phyloP scores from a whole-genome alignment of 2,329 filamentous ascomycete species.

The Sclerotinia spermophila region DNA sequence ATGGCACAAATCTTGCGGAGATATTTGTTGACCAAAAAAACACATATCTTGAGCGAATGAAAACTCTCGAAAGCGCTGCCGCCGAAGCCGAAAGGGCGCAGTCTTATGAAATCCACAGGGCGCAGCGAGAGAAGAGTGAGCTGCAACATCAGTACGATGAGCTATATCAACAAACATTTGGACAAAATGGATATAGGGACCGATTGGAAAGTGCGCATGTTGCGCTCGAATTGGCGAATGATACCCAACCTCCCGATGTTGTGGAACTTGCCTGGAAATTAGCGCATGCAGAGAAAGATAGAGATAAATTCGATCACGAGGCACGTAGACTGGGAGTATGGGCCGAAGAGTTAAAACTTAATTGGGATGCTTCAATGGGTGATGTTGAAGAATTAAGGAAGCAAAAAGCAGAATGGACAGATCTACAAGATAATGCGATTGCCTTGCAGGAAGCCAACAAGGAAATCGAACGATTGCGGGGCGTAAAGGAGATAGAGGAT shows the following conservation, averaged over 20 bases:
- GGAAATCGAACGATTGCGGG: not conserved
- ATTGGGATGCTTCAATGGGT: not conserved
- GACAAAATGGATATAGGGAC: not conserved
- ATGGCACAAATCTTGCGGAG: not conserved
- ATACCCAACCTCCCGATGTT: not conserved
- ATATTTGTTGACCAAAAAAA: slow-evolving; percentile 1
- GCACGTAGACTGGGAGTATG: not conserved
- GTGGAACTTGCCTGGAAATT: not conserved
- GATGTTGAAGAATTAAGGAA: not conserved
- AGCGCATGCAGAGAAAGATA: not conserved
- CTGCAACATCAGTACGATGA: not conserved
- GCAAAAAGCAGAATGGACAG: not conserved
- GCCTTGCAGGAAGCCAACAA: not conserved
- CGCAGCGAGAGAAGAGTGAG: not conserved
- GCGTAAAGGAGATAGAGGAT: not conserved
- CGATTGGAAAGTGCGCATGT: slow-evolving; percentile 12
- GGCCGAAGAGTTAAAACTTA: not conserved
- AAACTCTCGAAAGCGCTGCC: not conserved
- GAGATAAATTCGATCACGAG: not conserved
- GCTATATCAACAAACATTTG: not conserved
- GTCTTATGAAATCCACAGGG: not conserved
- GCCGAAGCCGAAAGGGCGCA: not conserved
- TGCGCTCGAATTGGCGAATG: slow-evolving; percentile 5
- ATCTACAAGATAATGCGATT: not conserved
- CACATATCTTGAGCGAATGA: not conserved